A percentile compares a stretch with the other conserved stretches of the same genome.
Conservation (phyloP, 257 asterid genomes). For the Dorcoceras hygrometricum region DNA sequence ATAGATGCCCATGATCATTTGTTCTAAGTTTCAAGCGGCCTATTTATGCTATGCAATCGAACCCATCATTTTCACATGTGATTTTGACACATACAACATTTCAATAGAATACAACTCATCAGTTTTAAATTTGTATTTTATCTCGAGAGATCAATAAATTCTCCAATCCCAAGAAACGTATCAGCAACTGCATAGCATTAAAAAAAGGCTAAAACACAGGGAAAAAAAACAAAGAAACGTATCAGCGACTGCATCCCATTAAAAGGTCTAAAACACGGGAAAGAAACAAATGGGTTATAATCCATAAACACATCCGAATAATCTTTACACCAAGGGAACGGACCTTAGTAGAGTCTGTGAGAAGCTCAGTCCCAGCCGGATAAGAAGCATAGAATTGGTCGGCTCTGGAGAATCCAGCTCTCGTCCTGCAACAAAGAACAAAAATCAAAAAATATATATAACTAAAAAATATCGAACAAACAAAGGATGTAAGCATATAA, state of each 20-base stretch:
- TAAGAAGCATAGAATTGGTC: conserved; percentile 94
- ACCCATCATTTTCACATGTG: too few species aligned
- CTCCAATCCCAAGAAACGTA: not conserved
- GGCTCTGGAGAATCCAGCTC: conserved; percentile 90
- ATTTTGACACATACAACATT: too few species aligned
- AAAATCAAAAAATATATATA: conserved; percentile 6
- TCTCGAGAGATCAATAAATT: not conserved
- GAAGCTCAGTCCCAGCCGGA: conserved; percentile 95
- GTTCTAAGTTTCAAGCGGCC: too few species aligned
- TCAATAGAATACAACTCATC: not conserved
- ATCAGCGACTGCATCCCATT: not conserved
- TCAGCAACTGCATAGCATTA: not conserved
- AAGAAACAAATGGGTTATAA: not conserved
- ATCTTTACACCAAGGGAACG: conserved; percentile 13
- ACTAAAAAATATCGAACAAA: not conserved
- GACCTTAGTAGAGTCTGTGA: conserved; percentile 80
- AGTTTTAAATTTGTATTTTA: not conserved
- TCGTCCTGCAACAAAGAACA: conserved; percentile 51
- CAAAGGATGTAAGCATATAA: too few species aligned
- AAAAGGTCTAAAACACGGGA: too few species aligned
- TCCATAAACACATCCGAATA: not conserved
- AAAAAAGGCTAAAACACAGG: too few species aligned
- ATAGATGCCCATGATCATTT: not conserved
- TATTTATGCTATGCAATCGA: too few species aligned
- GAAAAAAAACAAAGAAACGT: too few species aligned